phyloP scores from a whole-genome alignment of 352 stramenopile genomes.

The Phytophthora pluvialis region DNA sequence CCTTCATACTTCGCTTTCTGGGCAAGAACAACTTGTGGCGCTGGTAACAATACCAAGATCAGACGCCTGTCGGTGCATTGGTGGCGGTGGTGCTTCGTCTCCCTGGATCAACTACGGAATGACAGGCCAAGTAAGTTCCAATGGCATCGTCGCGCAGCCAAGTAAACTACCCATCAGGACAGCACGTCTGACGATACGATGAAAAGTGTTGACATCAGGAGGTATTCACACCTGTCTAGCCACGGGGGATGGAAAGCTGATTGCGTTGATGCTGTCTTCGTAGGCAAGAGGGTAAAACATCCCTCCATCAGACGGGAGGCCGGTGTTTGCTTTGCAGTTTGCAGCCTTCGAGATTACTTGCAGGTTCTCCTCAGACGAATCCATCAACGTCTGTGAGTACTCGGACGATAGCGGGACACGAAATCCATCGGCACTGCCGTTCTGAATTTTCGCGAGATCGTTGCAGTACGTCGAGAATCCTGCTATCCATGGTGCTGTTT shows the following conservation, averaged over 20 bases:
- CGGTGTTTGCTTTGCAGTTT: conserved; percentile 3
- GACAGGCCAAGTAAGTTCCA: too few relatives aligned
- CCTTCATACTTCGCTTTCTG: too few relatives aligned
- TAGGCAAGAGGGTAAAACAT: conserved; percentile 22
- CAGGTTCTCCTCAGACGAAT: conserved; percentile 15
- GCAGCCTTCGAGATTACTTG: conserved; percentile 2
- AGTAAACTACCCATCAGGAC: too few relatives aligned
- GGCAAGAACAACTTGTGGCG: too few relatives aligned
- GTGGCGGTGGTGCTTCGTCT: too few relatives aligned
- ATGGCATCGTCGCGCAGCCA: too few relatives aligned
- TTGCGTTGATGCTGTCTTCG: conserved; percentile 28
- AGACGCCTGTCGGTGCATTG: too few relatives aligned
- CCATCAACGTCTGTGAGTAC: conserved; percentile 23
- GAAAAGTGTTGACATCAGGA: neutral
- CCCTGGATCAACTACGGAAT: too few relatives aligned
- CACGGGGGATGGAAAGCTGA: conserved; percentile 7
- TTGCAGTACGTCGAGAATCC: conserved; percentile 16
- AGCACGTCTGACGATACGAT: too few relatives aligned
- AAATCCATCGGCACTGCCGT: conserved; percentile 13
- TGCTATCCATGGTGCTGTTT: conserved; percentile 16
- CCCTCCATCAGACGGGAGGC: neutral
- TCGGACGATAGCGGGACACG: conserved; percentile 8
- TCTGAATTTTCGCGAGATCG: conserved; percentile 23
- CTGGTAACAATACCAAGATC: too few relatives aligned
- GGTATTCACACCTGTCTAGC: neutral